Conservation (phyloP, 2,329 filamentous ascomycete genomes). For the Amylocarpus encephaloides region DNA sequence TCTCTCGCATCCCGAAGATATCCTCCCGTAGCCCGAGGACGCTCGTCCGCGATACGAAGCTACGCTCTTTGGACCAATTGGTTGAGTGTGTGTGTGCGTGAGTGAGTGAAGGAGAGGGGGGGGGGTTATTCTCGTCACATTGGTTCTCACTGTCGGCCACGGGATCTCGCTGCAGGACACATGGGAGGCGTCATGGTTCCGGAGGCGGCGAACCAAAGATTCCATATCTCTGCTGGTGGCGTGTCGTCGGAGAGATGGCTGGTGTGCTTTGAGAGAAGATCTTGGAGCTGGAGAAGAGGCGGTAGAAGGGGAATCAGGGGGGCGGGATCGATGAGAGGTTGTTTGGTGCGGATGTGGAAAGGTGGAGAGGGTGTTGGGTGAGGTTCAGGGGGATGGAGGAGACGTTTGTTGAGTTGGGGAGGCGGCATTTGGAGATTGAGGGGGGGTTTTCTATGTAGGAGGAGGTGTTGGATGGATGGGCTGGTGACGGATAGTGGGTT, state of each 20-base stretch:
- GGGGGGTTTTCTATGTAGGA: too few species aligned
- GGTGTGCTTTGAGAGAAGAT: constrained; percentile 47
- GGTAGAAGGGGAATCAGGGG: constrained; percentile 38
- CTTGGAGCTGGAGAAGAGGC: constrained; percentile 40
- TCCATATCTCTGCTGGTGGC: constrained; percentile 51
- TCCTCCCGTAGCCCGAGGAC: too few species aligned
- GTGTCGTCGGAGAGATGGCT: constrained; percentile 53
- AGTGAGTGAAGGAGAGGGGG: too few species aligned
- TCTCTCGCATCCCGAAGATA: too few species aligned
- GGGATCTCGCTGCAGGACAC: constrained; percentile 54
- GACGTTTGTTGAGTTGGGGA: constrained; percentile 20
- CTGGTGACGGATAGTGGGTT: too few species aligned
- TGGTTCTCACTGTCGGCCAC: too few species aligned
- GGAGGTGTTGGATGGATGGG: too few species aligned
- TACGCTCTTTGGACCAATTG: too few species aligned
- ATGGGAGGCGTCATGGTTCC: constrained; percentile 48
- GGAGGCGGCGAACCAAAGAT: constrained; percentile 52
- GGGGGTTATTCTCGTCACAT: too few species aligned
- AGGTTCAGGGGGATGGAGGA: constrained; percentile 13
- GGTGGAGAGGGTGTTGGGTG: constrained; percentile 9
- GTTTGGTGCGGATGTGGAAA: constrained; percentile 6
- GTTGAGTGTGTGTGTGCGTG: too few species aligned
- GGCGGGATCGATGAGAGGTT: not conserved
- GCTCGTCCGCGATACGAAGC: too few species aligned
- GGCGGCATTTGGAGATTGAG: constrained; percentile 20